phyloP scores from a whole-genome alignment of 1,284 basidiomycete species.

The Grifola frondosa region DNA sequence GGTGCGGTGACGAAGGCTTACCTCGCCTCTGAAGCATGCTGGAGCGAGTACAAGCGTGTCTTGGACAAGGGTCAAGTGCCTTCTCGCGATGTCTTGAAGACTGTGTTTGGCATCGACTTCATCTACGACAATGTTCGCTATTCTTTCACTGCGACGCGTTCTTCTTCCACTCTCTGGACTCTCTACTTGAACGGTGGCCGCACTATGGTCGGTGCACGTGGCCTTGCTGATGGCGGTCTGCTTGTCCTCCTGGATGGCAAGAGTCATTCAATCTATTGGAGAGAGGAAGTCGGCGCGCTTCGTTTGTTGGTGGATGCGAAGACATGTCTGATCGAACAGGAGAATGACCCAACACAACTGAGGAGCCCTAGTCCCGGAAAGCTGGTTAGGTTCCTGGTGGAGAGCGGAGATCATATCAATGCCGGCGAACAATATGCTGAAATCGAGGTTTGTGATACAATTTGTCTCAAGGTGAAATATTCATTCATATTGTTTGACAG shows the following conservation, averaged over 20 bases:
- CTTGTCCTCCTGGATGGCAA: constrained; percentile 90
- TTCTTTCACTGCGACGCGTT: constrained; percentile 94
- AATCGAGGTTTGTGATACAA: constrained; percentile 71
- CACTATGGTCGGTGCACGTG: constrained; percentile 86
- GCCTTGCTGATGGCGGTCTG: constrained; percentile 93
- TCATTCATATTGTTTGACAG: constrained; percentile 35
- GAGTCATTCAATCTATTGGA: constrained; percentile 98
- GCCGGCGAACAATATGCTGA: constrained; percentile 98
- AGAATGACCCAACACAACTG: constrained; percentile 98
- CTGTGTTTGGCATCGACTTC: constrained; percentile 96
- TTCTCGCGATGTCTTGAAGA: constrained; percentile 91
- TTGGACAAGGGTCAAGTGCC: constrained; percentile 99
- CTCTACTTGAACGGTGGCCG: constrained; percentile 95
- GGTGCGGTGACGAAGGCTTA: constrained; percentile 98
- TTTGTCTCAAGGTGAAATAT: constrained; percentile 1
- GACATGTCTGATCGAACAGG: constrained; percentile 98
- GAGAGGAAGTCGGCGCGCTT: constrained; percentile 95
- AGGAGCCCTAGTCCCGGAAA: constrained; percentile 97
- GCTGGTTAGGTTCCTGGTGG: constrained; percentile 92
- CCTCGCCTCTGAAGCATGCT: constrained; percentile 86
- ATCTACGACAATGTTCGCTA: constrained; percentile 97
- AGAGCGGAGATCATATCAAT: constrained; percentile 95
- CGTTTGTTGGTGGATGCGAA: constrained; percentile 95
- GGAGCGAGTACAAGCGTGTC: constrained; percentile 92
- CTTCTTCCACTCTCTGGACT: constrained; percentile 87